Evolutionary conservation across 2,329 filamentous ascomycete genomes (phyloP).

Genomic region (Eurotiales sp.): DNA sequence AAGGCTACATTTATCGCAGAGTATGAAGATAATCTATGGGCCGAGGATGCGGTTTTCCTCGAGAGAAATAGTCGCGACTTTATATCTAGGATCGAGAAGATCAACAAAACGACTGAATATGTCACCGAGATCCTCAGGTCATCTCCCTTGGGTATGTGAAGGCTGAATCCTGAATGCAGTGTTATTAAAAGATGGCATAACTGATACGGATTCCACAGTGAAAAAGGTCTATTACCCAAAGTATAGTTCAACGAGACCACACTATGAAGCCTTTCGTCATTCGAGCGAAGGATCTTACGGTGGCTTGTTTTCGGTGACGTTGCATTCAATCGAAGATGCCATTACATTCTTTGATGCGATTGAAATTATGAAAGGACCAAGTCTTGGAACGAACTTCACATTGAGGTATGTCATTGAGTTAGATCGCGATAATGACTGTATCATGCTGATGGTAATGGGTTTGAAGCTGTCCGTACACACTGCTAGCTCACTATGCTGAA

Average conservation of each 20-base stretch:
- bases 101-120: slow-evolving; percentile 80
- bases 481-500: slow-evolving; percentile 88
- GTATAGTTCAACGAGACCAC: slow-evolving; percentile 61
- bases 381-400: slow-evolving; percentile 94
- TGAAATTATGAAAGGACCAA: slow-evolving; percentile 88
- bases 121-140: slow-evolving; percentile 68
- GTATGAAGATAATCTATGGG: slow-evolving; percentile 90
- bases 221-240: slow-evolving; percentile 86
- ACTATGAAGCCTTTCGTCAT: slow-evolving; percentile 76
- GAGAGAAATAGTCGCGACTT: slow-evolving; percentile 97
- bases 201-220: slow-evolving; percentile 44
- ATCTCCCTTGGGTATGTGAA: slow-evolving; percentile 48
- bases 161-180: neutral
- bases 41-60: slow-evolving; percentile 89
- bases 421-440: neutral
- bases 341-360: slow-evolving; percentile 80
- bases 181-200: neutral
- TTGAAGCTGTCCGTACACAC: slow-evolving; percentile 75
- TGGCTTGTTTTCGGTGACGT: slow-evolving; percentile 80
- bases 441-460: slow-evolving; percentile 2
- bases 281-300: slow-evolving; percentile 82
- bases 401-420: slow-evolving; percentile 52
- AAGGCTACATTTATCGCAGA: slow-evolving; percentile 61
- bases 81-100: slow-evolving; percentile 71
- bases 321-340: slow-evolving; percentile 66